Percentiles rank a stretch among this genome's conserved stretches.
These are phyloP conservation scores for Saccharomyces paradoxus DNA, from an alignment of 805 yeast species.

Conservation along the genomic window DNA sequence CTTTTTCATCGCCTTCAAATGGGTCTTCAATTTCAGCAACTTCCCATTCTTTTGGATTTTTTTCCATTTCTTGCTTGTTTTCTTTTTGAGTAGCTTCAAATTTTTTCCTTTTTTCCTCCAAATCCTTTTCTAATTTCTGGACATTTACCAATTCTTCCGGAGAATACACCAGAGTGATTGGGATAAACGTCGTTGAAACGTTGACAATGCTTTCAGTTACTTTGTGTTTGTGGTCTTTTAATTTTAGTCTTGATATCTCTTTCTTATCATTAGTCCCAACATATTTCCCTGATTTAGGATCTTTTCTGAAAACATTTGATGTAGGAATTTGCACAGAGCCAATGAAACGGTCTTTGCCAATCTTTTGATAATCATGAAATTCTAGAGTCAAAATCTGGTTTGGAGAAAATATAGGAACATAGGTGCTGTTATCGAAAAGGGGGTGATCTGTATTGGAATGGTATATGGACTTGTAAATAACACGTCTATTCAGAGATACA, in stretches of 20 bases:
- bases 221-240: conserved; percentile 28
- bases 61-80: conserved; percentile 44
- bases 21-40: conserved; percentile 46
- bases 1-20: conserved; percentile 29
- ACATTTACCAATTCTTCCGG: conserved; percentile 45
- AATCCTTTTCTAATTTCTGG: conserved; percentile 34
- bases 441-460: conserved; percentile 51
- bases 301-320: conserved; percentile 32
- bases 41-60: conserved; percentile 56
- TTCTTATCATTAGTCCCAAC: conserved; percentile 45
- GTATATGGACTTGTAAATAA: conserved; percentile 46
- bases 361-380: conserved; percentile 58
- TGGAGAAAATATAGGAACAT: conserved; percentile 52
- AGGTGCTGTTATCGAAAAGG: conserved; percentile 48
- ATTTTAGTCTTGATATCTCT: conserved; percentile 31
- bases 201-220: conserved; percentile 45
- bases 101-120: conserved; percentile 34
- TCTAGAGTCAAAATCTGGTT: conserved; percentile 52
- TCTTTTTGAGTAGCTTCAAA: conserved; percentile 38
- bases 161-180: conserved; percentile 55
- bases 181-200: conserved; percentile 56
- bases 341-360: conserved; percentile 54
- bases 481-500: conserved; percentile 49
- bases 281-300: conserved; percentile 37
- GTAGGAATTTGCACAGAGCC: conserved; percentile 50